Percentiles rank a stretch among this genome's conserved stretches.
Conservation (phyloP, 192 early-diverging fungal species). For the Coemansia sp. region DNA sequence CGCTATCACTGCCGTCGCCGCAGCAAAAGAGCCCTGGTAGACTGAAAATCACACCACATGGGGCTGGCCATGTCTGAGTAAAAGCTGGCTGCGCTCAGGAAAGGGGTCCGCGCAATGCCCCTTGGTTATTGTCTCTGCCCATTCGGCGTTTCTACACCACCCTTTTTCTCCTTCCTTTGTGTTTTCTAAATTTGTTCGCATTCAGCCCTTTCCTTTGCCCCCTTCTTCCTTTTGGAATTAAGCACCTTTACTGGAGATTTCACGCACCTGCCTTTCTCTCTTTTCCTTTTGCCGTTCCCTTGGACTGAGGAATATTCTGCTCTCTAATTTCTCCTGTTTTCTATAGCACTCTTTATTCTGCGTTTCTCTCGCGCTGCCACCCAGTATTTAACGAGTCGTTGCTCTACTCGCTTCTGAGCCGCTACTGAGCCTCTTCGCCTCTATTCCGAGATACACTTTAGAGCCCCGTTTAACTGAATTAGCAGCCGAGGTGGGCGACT, state of each 20-base stretch:
- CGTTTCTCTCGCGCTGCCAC: neutral
- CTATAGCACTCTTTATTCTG: neutral
- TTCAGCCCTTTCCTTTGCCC: neutral
- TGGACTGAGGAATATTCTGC: neutral
- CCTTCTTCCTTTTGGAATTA: neutral
- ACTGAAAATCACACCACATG: neutral
- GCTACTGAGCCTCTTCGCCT: neutral
- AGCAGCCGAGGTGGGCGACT: neutral
- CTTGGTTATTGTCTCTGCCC: slow-evolving; percentile 3
- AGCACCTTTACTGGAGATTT: neutral
- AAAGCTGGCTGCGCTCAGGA: neutral
- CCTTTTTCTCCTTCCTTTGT: neutral
- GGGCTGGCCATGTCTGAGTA: neutral
- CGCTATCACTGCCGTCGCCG: neutral
- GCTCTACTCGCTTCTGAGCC: slow-evolving; percentile 2
- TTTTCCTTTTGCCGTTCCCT: neutral
- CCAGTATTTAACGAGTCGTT: neutral
- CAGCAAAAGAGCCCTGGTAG: neutral
- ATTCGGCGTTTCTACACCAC: neutral
- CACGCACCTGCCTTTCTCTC: neutral
- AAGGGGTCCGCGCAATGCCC: neutral
- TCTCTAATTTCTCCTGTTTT: neutral
- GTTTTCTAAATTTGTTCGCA: neutral
- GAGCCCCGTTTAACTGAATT: neutral
- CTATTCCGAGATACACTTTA: neutral